Evolutionary conservation across 2,329 filamentous ascomycete species (phyloP).

Genomic region (Aspergillus ruber): DNA sequence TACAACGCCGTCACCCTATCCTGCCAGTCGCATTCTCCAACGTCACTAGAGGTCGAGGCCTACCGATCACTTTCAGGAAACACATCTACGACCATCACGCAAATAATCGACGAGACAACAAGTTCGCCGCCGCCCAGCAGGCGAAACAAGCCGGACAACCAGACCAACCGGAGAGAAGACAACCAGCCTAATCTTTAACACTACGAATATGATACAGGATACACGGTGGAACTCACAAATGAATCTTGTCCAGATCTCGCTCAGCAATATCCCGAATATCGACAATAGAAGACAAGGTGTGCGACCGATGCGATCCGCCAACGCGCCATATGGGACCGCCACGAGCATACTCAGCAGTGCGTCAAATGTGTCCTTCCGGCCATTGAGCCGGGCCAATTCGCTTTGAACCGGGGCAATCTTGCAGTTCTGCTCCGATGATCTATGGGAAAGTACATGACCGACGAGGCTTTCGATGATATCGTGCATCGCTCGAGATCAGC

Average conservation of each 20-base stretch:
- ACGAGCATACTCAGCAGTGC: slow-evolving; percentile 23
- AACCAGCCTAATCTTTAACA: slow-evolving; percentile 2
- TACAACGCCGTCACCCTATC: slow-evolving; percentile 19
- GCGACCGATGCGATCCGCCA: slow-evolving; percentile 24
- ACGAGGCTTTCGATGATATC: too few relatives aligned
- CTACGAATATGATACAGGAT: background rate
- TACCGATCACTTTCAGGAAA: background rate
- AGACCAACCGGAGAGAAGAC: slow-evolving; percentile 14
- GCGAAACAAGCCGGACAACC: slow-evolving; percentile 22
- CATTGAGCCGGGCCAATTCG: slow-evolving; percentile 23
- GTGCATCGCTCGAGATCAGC: too few relatives aligned
- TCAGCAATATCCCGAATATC: slow-evolving; percentile 14
- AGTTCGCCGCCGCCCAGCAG: slow-evolving; percentile 19
- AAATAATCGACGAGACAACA: slow-evolving; percentile 12
- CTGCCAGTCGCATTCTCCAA: background rate
- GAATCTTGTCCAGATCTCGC: slow-evolving; percentile 20
- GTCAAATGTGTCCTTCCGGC: slow-evolving; percentile 22
- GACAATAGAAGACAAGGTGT: slow-evolving; percentile 19
- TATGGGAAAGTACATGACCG: too few relatives aligned
- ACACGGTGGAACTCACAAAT: slow-evolving; percentile 17
- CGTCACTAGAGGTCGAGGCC: background rate
- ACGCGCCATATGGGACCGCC: slow-evolving; percentile 22
- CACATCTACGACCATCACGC: slow-evolving; percentile 20
- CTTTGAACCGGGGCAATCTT: slow-evolving; percentile 26
- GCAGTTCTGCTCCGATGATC: slow-evolving; percentile 7